Base-by-base conservation (phyloP, 768 basidiomycete species). In the Gautieria morchelliformis region DNA sequence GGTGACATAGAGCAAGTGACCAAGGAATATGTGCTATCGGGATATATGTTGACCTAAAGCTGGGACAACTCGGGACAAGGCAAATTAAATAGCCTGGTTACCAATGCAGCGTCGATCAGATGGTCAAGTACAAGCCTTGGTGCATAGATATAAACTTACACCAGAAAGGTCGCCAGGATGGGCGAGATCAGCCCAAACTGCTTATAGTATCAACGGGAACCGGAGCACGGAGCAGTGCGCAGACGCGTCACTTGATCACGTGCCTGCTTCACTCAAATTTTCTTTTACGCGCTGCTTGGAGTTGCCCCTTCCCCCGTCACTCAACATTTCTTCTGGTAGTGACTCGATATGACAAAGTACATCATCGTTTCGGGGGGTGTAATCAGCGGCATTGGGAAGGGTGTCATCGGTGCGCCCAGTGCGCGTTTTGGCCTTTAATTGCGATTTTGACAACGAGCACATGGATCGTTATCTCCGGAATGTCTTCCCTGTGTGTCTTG, bases 321-420 rank as follows among this genome's bases (percentile, higher is more conserved):
- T 44, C 42, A 44, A 22, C 11, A 2, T 22, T n/a, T 9, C 20
- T 7, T 44, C 19, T 44, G 10, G 35, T 9, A 9, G 42, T 14
- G 20, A 39, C 24, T 22, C 9, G 55, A 51, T 37, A 93, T 93
- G 89, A 93, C 89, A 60, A 97, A 97, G 75, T 98, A 91, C 74
- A 98, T 97, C 66, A 65, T 98, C 62, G 91, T 99, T 32, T 92
- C 89, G 40, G 95, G 95, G 59, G 95, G 95, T 71, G 95, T 99
- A 58, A 89, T 99, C 68, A 95, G 92, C 66, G 95, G 95, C 55
- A 99, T 99, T 66, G 95, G 95, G 62, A 99, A 99, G 82, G 95
- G 95, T 64, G 93, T 98, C 61, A 97, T 99, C 67, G 95, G 95
- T 97, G 70, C 55, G 74, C 56, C 14, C 14, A 37, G 9, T 9